A percentile compares a stretch with the other conserved stretches of the same genome.
Conservation (phyloP, 495 filamentous ascomycete species). For the Rusavskia elegans region DNA sequence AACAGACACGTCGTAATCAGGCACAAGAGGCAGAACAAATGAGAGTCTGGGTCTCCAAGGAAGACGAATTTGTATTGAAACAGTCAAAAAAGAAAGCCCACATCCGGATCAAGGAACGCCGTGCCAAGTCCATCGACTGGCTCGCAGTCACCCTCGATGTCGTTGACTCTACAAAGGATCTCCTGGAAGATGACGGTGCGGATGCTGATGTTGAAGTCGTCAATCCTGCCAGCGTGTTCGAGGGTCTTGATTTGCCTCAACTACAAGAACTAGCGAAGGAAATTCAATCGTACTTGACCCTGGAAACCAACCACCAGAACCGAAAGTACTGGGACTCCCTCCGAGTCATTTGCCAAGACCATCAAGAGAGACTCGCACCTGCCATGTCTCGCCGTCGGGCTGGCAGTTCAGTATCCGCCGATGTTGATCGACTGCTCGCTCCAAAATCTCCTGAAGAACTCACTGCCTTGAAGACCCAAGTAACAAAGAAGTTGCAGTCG, state of each 20-base stretch:
- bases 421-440: conserved; percentile 72
- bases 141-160: conserved; percentile 80
- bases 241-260: conserved; percentile 53
- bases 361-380: conserved; percentile 48
- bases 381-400: conserved; percentile 49
- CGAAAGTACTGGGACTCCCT: conserved; percentile 83
- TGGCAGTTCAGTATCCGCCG: conserved; percentile 64
- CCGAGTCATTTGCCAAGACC: conserved; percentile 69
- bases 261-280: conserved; percentile 69
- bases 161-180: conserved; percentile 64
- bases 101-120: conserved; percentile 84
- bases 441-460: conserved; percentile 83
- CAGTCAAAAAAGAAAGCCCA: conserved; percentile 97
- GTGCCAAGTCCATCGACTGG: conserved; percentile 90
- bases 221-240: conserved; percentile 68
- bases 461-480: conserved; percentile 67
- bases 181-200: conserved; percentile 67
- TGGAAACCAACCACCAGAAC: conserved; percentile 67
- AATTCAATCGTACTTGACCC: conserved; percentile 65
- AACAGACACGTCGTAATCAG: conserved; percentile 40
- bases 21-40: conserved; percentile 62
- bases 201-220: conserved; percentile 66
- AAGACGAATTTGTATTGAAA: conserved; percentile 90
- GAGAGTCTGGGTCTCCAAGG: conserved; percentile 75
- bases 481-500: conserved; percentile 65